Conservation (phyloP, 805 yeast species). For the Starmerella potacharoeniae region DNA sequence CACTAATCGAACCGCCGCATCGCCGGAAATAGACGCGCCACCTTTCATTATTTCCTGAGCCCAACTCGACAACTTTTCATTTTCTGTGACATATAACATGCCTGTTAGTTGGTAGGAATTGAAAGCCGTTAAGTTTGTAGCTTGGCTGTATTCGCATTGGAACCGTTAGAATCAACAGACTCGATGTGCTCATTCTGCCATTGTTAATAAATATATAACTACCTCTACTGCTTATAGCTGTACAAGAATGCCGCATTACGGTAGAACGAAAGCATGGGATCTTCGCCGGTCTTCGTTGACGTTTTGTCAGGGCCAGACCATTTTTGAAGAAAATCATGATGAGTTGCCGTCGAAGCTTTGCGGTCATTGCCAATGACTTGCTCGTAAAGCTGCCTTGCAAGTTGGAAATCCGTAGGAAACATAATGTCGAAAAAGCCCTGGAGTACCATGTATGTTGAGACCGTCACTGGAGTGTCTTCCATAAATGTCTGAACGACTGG, state of each 20-base stretch:
- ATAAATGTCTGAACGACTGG: conserved; percentile 76
- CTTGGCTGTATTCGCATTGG: too few relatives aligned
- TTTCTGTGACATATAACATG: too few relatives aligned
- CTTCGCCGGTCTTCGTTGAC: conserved; percentile 64
- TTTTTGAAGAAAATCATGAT: conserved; percentile 49
- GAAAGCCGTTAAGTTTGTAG: too few relatives aligned
- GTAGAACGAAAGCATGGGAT: conserved; percentile 72
- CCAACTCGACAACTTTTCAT: too few relatives aligned
- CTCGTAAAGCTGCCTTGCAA: conserved; percentile 50
- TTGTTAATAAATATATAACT: background rate
- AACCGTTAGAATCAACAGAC: too few relatives aligned
- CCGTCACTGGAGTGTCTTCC: conserved; percentile 54
- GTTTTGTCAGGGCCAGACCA: conserved; percentile 66
- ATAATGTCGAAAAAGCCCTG: conserved; percentile 80
- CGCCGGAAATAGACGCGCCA: too few relatives aligned
- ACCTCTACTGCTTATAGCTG: background rate
- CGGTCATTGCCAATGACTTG: conserved; percentile 46
- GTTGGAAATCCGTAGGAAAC: conserved; percentile 69
- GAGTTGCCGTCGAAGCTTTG: conserved; percentile 42
- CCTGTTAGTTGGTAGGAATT: too few relatives aligned
- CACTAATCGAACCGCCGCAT: too few relatives aligned
- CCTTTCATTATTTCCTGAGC: too few relatives aligned
- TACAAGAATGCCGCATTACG: conserved; percentile 52
- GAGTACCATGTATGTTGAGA: conserved; percentile 64
- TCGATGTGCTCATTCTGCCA: too few relatives aligned